A percentile compares a stretch with the other conserved stretches of the same genome.
phyloP scores from a whole-genome alignment of 2,329 filamentous ascomycete species.

The Beauveria sp. region DNA sequence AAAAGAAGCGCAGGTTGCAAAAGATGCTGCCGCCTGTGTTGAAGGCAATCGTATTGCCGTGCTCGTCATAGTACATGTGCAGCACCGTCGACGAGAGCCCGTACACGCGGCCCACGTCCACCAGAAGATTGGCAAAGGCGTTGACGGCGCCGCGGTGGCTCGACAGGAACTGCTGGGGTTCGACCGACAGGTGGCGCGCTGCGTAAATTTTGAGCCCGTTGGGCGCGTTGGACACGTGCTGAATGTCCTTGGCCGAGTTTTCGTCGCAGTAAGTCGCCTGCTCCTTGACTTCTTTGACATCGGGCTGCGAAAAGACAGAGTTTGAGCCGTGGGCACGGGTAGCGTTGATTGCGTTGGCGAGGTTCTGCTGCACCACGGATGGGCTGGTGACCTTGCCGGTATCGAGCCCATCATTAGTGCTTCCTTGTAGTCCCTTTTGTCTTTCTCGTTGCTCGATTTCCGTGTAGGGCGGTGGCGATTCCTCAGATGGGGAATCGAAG shows the following conservation, averaged over 20 bases:
- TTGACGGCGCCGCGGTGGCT: slow-evolving; percentile 56
- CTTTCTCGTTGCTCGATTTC: background rate
- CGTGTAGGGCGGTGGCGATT: slow-evolving; percentile 28
- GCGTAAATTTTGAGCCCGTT: slow-evolving; percentile 71
- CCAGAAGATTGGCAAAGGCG: slow-evolving; percentile 60
- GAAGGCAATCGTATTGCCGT: slow-evolving; percentile 82
- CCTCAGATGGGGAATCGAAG: slow-evolving; percentile 45
- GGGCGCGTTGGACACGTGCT: slow-evolving; percentile 61
- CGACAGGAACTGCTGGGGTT: slow-evolving; percentile 48
- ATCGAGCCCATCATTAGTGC: slow-evolving; percentile 25
- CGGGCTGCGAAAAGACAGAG: slow-evolving; percentile 63
- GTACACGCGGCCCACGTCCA: slow-evolving; percentile 66
- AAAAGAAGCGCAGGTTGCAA: slow-evolving; percentile 85
- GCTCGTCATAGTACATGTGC: slow-evolving; percentile 81
- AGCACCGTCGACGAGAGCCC: slow-evolving; percentile 59
- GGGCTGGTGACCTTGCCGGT: slow-evolving; percentile 52
- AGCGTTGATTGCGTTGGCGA: slow-evolving; percentile 70
- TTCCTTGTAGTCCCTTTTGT: slow-evolving; percentile 13
- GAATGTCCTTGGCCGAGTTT: slow-evolving; percentile 64
- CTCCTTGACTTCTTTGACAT: slow-evolving; percentile 68
- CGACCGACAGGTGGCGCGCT: slow-evolving; percentile 42
- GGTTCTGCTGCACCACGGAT: slow-evolving; percentile 57
- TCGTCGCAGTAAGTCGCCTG: slow-evolving; percentile 82
- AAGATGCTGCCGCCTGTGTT: slow-evolving; percentile 83
- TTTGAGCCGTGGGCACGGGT: slow-evolving; percentile 70